Percentiles rank a stretch among this genome's conserved stretches.
Conservation (phyloP, 345 rosid genomes). For the Turnera subulata region DNA sequence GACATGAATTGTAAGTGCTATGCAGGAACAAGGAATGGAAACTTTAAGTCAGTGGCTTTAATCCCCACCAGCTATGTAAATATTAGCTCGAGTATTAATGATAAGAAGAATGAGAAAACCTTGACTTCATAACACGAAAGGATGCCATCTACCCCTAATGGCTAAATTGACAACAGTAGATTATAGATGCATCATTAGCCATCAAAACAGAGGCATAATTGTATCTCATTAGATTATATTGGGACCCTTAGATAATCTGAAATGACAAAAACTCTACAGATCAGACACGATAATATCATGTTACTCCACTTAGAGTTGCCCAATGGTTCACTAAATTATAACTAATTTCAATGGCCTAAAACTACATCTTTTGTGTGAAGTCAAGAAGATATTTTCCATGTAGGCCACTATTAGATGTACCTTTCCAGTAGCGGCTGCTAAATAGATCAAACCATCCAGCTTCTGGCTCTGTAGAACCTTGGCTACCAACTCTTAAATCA, state of each 20-base stretch:
- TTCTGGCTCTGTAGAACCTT: slow-evolving; percentile 81
- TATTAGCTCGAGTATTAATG: too few relatives aligned
- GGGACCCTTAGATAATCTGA: too few relatives aligned
- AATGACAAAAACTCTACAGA: not conserved
- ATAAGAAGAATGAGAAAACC: too few relatives aligned
- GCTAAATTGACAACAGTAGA: too few relatives aligned
- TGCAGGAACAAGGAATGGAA: too few relatives aligned
- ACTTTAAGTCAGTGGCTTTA: too few relatives aligned
- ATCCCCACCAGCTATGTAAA: too few relatives aligned
- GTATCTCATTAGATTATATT: too few relatives aligned
- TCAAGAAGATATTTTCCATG: not conserved
- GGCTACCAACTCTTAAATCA: slow-evolving; percentile 58
- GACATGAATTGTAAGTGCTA: too few relatives aligned
- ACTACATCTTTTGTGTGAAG: not conserved
- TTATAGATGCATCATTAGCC: too few relatives aligned
- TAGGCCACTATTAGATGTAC: slow-evolving; percentile 27
- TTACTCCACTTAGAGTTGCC: not conserved
- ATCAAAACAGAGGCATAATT: not conserved
- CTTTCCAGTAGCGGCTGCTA: slow-evolving; percentile 89
- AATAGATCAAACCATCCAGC: slow-evolving; percentile 98
- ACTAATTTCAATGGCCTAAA: not conserved
- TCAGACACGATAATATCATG: not conserved
- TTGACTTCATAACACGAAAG: too few relatives aligned
- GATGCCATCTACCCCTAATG: too few relatives aligned
- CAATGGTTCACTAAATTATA: not conserved